These are phyloP conservation scores for Suillus clintonianus DNA, from an alignment of 768 basidiomycete genomes.

Conservation along the genomic window DNA sequence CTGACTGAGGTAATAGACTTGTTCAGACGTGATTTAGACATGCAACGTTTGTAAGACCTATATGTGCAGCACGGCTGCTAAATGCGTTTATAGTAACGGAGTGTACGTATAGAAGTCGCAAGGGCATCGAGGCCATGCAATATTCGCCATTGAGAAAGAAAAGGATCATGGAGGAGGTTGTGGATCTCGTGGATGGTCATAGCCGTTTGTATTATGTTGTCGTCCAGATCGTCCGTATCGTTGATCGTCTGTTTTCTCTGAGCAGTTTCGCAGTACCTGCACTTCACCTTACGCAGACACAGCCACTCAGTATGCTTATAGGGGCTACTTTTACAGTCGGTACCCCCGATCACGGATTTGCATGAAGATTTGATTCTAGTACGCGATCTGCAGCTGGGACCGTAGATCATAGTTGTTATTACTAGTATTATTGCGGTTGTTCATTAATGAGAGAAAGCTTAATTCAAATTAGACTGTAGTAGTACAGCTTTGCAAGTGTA, in stretches of 20 bases:
- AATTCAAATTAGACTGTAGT: too few relatives aligned
- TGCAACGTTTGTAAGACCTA: background rate
- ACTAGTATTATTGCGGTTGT: too few relatives aligned
- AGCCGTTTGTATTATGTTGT: slow-evolving; percentile 6
- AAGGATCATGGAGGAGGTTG: slow-evolving; percentile 80
- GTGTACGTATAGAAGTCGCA: background rate
- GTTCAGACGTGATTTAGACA: background rate
- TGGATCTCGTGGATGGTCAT: slow-evolving; percentile 71
- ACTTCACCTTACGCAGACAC: background rate
- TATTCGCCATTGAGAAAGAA: slow-evolving; percentile 86
- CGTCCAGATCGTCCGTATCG: background rate
- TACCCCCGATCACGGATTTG: too few relatives aligned
- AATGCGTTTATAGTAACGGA: background rate
- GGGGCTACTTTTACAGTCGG: too few relatives aligned
- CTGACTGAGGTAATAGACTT: background rate
- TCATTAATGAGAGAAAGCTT: too few relatives aligned
- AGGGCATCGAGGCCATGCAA: slow-evolving; percentile 44
- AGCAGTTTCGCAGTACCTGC: background rate
- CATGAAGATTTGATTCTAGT: too few relatives aligned
- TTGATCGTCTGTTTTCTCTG: background rate
- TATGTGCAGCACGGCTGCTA: background rate
- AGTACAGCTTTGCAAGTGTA: too few relatives aligned
- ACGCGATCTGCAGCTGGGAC: too few relatives aligned
- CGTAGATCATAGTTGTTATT: too few relatives aligned
- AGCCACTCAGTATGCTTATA: too few relatives aligned